Evolutionary conservation across 768 basidiomycete genomes (phyloP).

Genomic region (Chiua virens): DNA sequence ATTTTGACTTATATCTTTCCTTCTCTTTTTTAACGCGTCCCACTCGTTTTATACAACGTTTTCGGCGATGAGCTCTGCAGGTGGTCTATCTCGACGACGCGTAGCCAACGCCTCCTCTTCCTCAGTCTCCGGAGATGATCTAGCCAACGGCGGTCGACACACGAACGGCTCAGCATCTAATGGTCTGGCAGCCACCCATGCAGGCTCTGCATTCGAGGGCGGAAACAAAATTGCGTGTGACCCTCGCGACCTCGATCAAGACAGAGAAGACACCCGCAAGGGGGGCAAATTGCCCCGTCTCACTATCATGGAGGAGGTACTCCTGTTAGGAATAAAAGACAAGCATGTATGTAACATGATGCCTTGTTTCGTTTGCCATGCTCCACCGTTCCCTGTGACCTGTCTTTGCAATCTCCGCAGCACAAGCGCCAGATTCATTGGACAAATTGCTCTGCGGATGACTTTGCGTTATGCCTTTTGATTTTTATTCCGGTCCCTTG

Average conservation of each 20-base stretch:
- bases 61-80: conserved; percentile 48
- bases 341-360: conserved; percentile 66
- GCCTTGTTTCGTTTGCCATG: background rate
- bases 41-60: conserved; percentile 20
- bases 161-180: conserved; percentile 31
- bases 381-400: conserved; percentile 4
- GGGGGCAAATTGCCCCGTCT: conserved; percentile 79
- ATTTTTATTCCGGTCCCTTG: background rate
- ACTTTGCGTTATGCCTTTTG: conserved; percentile 1
- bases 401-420: conserved; percentile 21
- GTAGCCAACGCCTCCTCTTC: conserved; percentile 45
- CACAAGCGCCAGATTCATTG: conserved; percentile 6
- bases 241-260: conserved; percentile 82
- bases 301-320: conserved; percentile 96
- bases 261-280: conserved; percentile 57
- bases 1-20: conserved; percentile 2
- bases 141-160: conserved; percentile 28
- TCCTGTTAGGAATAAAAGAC: conserved; percentile 93
- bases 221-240: conserved; percentile 91
- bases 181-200: conserved; percentile 48
- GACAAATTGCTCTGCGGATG: conserved; percentile 2
- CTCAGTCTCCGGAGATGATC: conserved; percentile 39
- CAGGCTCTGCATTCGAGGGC: conserved; percentile 82
- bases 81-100: conserved; percentile 59
- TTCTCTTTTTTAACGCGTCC: background rate